Conservation (phyloP, 495 filamentous ascomycete genomes). For the Aspergillus steynii region DNA sequence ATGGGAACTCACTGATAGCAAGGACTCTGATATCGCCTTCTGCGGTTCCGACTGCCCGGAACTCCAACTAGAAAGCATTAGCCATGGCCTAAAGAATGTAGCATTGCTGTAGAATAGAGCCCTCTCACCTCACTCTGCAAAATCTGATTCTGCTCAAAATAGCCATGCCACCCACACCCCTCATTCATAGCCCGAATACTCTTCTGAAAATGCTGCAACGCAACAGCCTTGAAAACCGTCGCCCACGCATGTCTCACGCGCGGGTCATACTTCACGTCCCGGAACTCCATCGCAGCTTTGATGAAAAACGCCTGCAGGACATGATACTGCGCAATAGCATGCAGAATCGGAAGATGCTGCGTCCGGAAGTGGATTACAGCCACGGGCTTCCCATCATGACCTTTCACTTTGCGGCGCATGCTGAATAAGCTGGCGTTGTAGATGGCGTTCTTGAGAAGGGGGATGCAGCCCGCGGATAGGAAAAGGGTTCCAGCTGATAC, state of each 20-base stretch:
- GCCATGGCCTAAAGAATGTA: no score
- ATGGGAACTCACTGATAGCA: conserved; percentile 22
- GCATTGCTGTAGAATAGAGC: not conserved
- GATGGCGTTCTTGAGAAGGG: conserved; percentile 20
- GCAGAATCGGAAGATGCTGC: conserved; percentile 35
- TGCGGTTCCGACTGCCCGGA: conserved; percentile 19
- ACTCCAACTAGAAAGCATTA: conserved; percentile 15
- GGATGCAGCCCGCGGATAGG: conserved; percentile 22
- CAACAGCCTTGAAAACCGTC: conserved; percentile 32
- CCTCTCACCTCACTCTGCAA: conserved; percentile 28
- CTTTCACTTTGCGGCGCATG: conserved; percentile 20
- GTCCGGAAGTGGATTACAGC: conserved; percentile 39
- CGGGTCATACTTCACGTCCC: conserved; percentile 12
- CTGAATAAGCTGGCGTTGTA: conserved; percentile 31
- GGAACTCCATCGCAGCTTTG: conserved; percentile 17
- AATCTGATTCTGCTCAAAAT: conserved; percentile 25
- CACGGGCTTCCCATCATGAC: conserved; percentile 13
- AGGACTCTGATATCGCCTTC: conserved; percentile 28
- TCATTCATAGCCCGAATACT: conserved; percentile 22
- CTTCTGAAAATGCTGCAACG: conserved; percentile 15
- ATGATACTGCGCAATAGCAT: conserved; percentile 29
- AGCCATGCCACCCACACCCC: conserved; percentile 24
- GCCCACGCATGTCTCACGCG: conserved; percentile 24
- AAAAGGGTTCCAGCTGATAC: conserved; percentile 28
- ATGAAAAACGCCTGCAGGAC: conserved; percentile 32